These are phyloP conservation scores for Didymella keratinophila DNA, from an alignment of 2,329 filamentous ascomycete genomes.

Conservation along the genomic window DNA sequence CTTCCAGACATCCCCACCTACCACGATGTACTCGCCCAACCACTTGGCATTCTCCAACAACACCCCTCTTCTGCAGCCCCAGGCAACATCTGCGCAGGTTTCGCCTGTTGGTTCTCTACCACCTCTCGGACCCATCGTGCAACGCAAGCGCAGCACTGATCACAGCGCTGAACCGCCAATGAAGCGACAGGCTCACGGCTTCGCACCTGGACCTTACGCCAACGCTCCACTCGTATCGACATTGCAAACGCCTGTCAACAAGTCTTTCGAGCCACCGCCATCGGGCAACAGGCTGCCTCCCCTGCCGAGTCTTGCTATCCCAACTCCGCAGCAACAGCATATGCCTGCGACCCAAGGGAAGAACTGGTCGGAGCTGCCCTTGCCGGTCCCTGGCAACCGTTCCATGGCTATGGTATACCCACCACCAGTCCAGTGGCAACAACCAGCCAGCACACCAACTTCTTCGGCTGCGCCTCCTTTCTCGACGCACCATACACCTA, in stretches of 20 bases:
- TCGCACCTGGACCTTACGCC: conserved; percentile 47
- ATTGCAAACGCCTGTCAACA: conserved; percentile 45
- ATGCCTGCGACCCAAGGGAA: conserved; percentile 43
- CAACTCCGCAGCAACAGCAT: conserved; percentile 54
- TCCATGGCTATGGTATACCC: conserved; percentile 82
- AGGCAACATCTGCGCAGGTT: conserved; percentile 53
- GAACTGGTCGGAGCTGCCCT: conserved; percentile 55
- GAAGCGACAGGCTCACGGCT: conserved; percentile 59
- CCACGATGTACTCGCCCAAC: conserved; percentile 53
- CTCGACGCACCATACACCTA: conserved; percentile 40
- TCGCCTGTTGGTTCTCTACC: conserved; percentile 56
- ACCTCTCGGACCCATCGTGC: conserved; percentile 48
- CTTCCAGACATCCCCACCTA: conserved; percentile 61
- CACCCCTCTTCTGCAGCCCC: conserved; percentile 50
- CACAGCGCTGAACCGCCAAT: conserved; percentile 62
- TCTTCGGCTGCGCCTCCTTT: conserved; percentile 41
- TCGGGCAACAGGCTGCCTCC: conserved; percentile 65
- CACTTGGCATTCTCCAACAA: conserved; percentile 53
- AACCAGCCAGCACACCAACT: conserved; percentile 51
- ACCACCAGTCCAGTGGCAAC: conserved; percentile 62
- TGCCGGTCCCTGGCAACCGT: conserved; percentile 64
- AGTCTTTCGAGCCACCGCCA: conserved; percentile 47
- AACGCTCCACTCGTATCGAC: conserved; percentile 48
- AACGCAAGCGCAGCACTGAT: conserved; percentile 68
- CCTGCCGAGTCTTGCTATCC: conserved; percentile 74